Evolutionary conservation across 2,329 filamentous ascomycete species (phyloP), one percentile per base, ranked within the genome.

Genomic region (Malbranchea zuffiana): DNA sequence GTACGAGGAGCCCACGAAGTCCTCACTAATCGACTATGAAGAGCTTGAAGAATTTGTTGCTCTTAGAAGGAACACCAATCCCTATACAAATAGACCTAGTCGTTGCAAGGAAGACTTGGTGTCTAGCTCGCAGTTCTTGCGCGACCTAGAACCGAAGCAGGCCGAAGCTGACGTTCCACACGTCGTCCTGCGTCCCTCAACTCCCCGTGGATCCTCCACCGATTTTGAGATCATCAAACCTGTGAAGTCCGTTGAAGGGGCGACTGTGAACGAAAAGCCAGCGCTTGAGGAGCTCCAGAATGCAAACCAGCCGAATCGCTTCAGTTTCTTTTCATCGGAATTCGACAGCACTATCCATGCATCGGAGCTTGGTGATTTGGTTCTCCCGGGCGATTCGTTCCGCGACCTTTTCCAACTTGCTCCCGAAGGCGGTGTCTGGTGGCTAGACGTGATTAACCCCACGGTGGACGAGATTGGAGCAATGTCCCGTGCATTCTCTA

Each of bases 291-390:
- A 49, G 3, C 50, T 59, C 3, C 57, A 57, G 26, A 61, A 71
- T 49, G 57, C 61, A 24, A 56, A 69, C 31, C 78, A 84, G 41
- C 71, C 75, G 20, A 90, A 87, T 54, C 76, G 88, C 3, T 96
- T 93, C 66, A 90, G 87, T 45, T 95, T 96, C 64, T 98, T 98
- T 61, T 95, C 87, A 0, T 95, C 90, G 0, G 84, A 90, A 37
- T 81, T 85, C 61, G 87, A 95, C 54, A 87, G 85, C 34, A 94
- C 87, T 1, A 85, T 96, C 43, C 87, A 95, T 54, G 85, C 88
- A 11, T 74, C 82, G 1, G 85, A 93, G 49, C 74, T 98, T 44
- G 85, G 84, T 13, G 88, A 87, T 50, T 72, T 95, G 6, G 74
- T 95, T 3, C 76, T 94, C 40, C 86, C 87, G 2, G 88, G 86